Percentiles rank a stretch among this genome's conserved stretches.
Conservation (phyloP, 139 green algal species). For the Volvox reticuliferus region DNA sequence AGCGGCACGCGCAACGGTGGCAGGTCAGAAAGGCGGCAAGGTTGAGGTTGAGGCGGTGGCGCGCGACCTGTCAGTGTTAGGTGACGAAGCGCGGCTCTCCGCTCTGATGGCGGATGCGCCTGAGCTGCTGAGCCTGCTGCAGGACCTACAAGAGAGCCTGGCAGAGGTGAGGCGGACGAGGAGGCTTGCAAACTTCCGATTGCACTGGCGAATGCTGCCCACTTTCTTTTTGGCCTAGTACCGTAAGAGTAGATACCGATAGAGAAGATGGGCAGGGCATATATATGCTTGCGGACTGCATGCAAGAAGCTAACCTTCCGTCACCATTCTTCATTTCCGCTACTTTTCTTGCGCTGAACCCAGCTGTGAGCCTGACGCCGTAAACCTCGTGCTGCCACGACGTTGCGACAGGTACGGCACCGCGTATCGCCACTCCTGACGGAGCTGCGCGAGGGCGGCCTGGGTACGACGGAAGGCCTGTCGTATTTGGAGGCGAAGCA, state of each 20-base stretch:
- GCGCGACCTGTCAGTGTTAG: constrained; percentile 57
- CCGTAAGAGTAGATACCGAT: too few relatives aligned
- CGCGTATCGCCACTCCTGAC: constrained; percentile 82
- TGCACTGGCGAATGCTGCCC: too few relatives aligned
- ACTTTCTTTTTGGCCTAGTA: too few relatives aligned
- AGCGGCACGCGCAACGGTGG: constrained; percentile 8
- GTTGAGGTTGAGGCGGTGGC: constrained; percentile 69
- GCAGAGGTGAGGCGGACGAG: constrained; percentile 47
- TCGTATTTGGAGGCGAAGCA: constrained; percentile 98
- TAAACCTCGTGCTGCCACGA: background rate
- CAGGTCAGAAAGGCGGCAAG: constrained; percentile 3
- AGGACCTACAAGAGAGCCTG: constrained; percentile 72
- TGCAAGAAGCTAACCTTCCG: too few relatives aligned
- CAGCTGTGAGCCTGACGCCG: background rate
- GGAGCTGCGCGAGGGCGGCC: constrained; percentile 76
- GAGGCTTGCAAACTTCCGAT: too few relatives aligned
- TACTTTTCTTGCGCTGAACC: too few relatives aligned
- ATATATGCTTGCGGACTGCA: too few relatives aligned
- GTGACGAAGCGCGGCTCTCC: constrained; percentile 59
- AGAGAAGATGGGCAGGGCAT: too few relatives aligned
- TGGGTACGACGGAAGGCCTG: constrained; percentile 89
- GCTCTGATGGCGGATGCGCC: constrained; percentile 82
- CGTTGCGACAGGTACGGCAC: constrained; percentile 36
- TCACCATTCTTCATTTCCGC: too few relatives aligned
- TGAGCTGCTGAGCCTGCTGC: constrained; percentile 86